Percentiles rank a stretch among this genome's conserved stretches.
These are phyloP conservation scores for Heimioporus sp. DNA, from an alignment of 768 basidiomycete species.

Conservation along the genomic window DNA sequence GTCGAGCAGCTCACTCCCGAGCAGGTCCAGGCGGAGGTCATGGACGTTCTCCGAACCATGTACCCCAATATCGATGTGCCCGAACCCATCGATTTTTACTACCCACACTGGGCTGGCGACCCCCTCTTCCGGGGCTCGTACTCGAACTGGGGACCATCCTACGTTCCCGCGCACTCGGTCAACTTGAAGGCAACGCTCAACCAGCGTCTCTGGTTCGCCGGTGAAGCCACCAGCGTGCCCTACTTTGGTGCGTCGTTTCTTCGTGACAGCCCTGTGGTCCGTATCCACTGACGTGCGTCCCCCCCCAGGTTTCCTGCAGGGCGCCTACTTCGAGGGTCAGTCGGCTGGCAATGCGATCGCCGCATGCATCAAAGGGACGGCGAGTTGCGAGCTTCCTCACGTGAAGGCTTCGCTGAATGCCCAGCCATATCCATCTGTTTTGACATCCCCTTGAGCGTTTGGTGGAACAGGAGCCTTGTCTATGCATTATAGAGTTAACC, in stretches of 20 bases:
- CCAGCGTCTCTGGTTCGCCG: constrained; percentile 56
- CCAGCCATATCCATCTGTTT: constrained; percentile 23
- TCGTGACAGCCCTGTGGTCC: constrained; percentile 10
- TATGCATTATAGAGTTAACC: too few relatives aligned
- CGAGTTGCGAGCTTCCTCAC: constrained; percentile 26
- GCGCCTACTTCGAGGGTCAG: constrained; percentile 56
- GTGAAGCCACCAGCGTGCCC: constrained; percentile 56
- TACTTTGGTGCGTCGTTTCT: constrained; percentile 47
- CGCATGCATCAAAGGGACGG: constrained; percentile 37
- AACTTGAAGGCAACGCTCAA: constrained; percentile 56
- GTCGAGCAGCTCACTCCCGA: constrained; percentile 51
- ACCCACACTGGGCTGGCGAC: constrained; percentile 54
- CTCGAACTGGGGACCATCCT: constrained; percentile 69
- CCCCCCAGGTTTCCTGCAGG: constrained; percentile 50
- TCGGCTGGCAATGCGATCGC: constrained; percentile 39
- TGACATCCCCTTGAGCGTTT: not conserved
- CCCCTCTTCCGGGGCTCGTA: constrained; percentile 48
- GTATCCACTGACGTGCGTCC: constrained; percentile 28
- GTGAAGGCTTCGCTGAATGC: constrained; percentile 30
- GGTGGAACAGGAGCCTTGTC: too few relatives aligned
- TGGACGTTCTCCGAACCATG: constrained; percentile 58
- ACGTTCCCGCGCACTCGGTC: constrained; percentile 49
- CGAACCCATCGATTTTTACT: constrained; percentile 53
- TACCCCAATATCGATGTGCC: constrained; percentile 54
- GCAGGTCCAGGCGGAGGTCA: constrained; percentile 50